Conservation (phyloP, 345 rosid genomes). For the Crucihimalaya himalaica region DNA sequence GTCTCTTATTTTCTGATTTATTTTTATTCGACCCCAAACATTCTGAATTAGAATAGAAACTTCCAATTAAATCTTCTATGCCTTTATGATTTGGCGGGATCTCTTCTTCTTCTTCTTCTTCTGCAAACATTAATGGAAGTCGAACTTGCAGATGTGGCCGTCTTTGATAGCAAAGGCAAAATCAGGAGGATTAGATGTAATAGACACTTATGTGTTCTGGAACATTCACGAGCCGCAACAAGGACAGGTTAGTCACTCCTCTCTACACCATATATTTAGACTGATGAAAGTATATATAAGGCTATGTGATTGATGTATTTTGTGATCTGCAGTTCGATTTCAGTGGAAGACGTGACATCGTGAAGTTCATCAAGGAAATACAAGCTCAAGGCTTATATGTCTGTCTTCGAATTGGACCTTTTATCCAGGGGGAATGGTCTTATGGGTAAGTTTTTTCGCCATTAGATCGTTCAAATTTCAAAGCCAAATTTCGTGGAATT, state of each 20-base stretch:
- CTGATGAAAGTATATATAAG: background rate
- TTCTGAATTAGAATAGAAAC: background rate
- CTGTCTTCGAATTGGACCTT: conserved; percentile 85
- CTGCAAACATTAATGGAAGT: conserved; percentile 24
- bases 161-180: conserved; percentile 75
- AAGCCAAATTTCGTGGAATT: background rate
- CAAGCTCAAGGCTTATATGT: conserved; percentile 68
- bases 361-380: conserved; percentile 66
- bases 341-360: conserved; percentile 63
- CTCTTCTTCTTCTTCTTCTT: conserved; percentile 10
- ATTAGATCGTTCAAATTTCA: background rate
- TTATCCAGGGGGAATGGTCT: conserved; percentile 76
- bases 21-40: background rate
- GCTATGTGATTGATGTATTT: background rate
- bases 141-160: conserved; percentile 79
- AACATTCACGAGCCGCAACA: conserved; percentile 81
- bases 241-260: conserved; percentile 53
- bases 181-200: conserved; percentile 83
- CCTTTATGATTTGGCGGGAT: conserved; percentile 22
- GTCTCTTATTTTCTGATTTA: background rate
- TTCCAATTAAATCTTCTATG: background rate
- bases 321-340: conserved; percentile 64
- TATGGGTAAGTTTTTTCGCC: conserved; percentile 54
- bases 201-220: conserved; percentile 92
- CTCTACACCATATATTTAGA: background rate